Conservation (phyloP, 495 filamentous ascomycete genomes). For the Penicillium egyptiacum region DNA sequence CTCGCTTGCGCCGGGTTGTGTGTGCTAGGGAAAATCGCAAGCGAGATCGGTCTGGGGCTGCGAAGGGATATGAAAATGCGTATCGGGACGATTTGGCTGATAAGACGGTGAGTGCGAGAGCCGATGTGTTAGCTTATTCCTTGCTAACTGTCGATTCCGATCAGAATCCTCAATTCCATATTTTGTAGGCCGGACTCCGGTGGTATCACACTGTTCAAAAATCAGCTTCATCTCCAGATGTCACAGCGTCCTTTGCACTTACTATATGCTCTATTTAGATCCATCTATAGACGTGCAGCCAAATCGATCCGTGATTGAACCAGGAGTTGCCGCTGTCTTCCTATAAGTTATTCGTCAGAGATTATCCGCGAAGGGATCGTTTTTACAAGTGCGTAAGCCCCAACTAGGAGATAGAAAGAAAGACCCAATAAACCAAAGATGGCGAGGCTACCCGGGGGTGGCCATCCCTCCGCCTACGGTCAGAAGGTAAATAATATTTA, state of each 20-base stretch:
- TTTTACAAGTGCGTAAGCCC: not conserved
- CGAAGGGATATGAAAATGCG: constrained; percentile 42
- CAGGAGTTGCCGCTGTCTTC: not conserved
- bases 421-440: not conserved
- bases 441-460: not conserved
- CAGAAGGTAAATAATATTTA: not conserved
- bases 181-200: constrained; percentile 16
- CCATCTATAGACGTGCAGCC: not conserved
- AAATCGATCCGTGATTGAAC: not conserved
- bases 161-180: constrained; percentile 45
- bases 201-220: not conserved
- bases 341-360: not conserved
- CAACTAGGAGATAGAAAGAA: not conserved
- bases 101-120: constrained; percentile 19
- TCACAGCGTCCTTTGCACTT: not conserved
- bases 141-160: constrained; percentile 10
- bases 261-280: not conserved
- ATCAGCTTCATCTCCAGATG: not conserved
- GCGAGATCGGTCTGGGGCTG: constrained; percentile 25
- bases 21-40: constrained; percentile 34
- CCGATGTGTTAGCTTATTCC: not conserved
- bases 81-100: constrained; percentile 49
- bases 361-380: not conserved
- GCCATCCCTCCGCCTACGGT: not conserved
- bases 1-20: constrained; percentile 32